Evolutionary conservation across 352 stramenopile genomes (phyloP).

Genomic region (Phytopythium helicoides): DNA sequence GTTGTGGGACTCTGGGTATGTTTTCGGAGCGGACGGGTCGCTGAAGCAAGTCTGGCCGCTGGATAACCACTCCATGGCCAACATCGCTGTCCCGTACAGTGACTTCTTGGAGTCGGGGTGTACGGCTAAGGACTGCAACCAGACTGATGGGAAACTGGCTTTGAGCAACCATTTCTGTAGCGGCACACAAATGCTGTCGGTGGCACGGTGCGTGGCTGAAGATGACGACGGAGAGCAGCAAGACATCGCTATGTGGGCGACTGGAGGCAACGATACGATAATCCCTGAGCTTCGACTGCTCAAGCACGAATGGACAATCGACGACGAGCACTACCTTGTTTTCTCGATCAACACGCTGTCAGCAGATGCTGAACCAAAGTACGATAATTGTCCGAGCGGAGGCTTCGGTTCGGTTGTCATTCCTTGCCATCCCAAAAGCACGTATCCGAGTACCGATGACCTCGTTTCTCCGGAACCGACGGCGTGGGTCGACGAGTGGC

Average conservation of each 20-base stretch:
- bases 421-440: slow-evolving; percentile 24
- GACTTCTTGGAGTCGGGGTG: slow-evolving; percentile 31
- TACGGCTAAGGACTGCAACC: slow-evolving; percentile 23
- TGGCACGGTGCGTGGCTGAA: slow-evolving; percentile 27
- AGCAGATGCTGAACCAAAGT: slow-evolving; percentile 4
- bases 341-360: slow-evolving; percentile 17
- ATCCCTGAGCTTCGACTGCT: slow-evolving; percentile 17
- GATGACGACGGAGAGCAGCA: slow-evolving; percentile 22
- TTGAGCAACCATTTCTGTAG: slow-evolving; percentile 20
- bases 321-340: slow-evolving; percentile 12
- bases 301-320: slow-evolving; percentile 11
- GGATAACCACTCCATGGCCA: slow-evolving; percentile 21
- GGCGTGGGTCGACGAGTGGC: not conserved
- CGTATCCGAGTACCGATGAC: not conserved
- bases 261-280: slow-evolving; percentile 11
- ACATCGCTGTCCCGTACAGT: slow-evolving; percentile 21
- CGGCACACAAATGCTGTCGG: slow-evolving; percentile 24
- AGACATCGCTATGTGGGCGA: slow-evolving; percentile 29
- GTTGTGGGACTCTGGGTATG: slow-evolving; percentile 32
- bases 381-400: slow-evolving; percentile 13
- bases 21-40: slow-evolving; percentile 8
- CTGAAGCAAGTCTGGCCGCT: slow-evolving; percentile 23
- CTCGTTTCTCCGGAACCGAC: not conserved
- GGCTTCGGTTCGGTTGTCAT: slow-evolving; percentile 24
- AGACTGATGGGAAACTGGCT: slow-evolving; percentile 18